Evolutionary conservation across 2,329 filamentous ascomycete species (phyloP).

Genomic region (Aureobasidium sp.): DNA sequence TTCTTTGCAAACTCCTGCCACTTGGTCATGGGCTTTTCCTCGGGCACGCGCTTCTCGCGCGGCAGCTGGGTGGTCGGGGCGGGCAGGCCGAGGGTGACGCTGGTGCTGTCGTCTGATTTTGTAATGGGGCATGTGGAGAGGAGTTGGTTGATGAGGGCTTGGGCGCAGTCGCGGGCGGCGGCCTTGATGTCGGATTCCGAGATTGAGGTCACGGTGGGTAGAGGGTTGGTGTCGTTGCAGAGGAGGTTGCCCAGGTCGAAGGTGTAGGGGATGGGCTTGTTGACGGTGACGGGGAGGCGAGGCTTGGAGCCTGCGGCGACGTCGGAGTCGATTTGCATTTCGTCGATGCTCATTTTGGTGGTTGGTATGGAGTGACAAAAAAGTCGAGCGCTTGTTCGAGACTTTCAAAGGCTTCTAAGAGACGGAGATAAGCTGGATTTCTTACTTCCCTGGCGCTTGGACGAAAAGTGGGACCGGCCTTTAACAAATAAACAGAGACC

Average conservation of each 20-base stretch:
- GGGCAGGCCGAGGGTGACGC: conserved; percentile 70
- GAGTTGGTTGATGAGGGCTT: conserved; percentile 88
- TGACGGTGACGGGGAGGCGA: conserved; percentile 21
- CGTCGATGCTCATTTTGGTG: conserved; percentile 12
- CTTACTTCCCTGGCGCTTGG: no score
- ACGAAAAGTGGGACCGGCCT: not conserved
- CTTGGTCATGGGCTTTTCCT: conserved; percentile 73
- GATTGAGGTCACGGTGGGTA: conserved; percentile 42
- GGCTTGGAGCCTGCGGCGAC: conserved; percentile 11
- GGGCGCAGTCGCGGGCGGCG: conserved; percentile 77
- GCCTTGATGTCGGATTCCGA: conserved; percentile 51
- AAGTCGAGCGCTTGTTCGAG: no score
- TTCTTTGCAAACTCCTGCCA: conserved; percentile 95
- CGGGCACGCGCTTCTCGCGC: conserved; percentile 84
- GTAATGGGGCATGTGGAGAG: conserved; percentile 77
- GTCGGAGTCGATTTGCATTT: conserved; percentile 13
- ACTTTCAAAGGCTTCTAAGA: no score
- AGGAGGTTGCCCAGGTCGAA: conserved; percentile 87
- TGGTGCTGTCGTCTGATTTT: conserved; percentile 50
- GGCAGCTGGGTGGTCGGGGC: conserved; percentile 61
- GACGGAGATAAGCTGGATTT: not conserved
- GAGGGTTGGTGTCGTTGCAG: conserved; percentile 77
- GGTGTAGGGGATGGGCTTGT: conserved; percentile 81
- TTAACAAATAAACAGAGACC: not conserved
- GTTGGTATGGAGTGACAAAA: not conserved